Conservation (phyloP, 768 basidiomycete species). For the Dioszegia hungarica region DNA sequence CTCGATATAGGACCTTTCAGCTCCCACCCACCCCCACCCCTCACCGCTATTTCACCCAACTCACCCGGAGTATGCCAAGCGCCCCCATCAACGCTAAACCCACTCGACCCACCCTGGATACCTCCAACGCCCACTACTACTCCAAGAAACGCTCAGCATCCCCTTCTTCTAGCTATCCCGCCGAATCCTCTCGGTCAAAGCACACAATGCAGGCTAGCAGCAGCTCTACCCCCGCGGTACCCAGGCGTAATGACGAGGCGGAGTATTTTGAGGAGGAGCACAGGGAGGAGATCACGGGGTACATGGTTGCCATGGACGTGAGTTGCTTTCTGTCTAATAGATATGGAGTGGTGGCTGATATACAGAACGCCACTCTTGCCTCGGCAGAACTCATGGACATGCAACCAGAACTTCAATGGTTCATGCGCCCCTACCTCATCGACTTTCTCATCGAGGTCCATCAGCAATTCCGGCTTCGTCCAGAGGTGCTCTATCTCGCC, state of each 20-base stretch:
- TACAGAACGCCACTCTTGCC: conserved; percentile 75
- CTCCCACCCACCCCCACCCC: conserved; percentile 1
- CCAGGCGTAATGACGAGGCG: conserved; percentile 27
- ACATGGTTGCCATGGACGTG: conserved; percentile 99
- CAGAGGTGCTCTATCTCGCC: conserved; percentile 96
- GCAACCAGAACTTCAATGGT: conserved; percentile 98
- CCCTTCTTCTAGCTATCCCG: conserved; percentile 15
- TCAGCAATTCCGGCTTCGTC: conserved; percentile 93
- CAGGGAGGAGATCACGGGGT: conserved; percentile 79
- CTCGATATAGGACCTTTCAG: conserved; percentile 6
- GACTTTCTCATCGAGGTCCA: conserved; percentile 99
- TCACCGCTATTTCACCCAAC: conserved; percentile 7
- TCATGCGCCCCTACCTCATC: conserved; percentile 97
- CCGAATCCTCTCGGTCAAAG: conserved; percentile 10
- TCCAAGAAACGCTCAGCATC: conserved; percentile 35
- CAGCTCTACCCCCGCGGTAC: conserved; percentile 10
- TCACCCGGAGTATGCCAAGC: conserved; percentile 2
- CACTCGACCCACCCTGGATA: conserved; percentile 1
- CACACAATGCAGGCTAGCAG: conserved; percentile 18
- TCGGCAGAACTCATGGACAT: conserved; percentile 97
- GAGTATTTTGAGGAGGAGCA: conserved; percentile 90
- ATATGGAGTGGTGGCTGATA: not conserved
- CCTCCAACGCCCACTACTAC: conserved; percentile 3
- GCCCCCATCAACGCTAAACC: not conserved
- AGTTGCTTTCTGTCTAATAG: conserved; percentile 45